Evolutionary conservation across 257 asterid species (phyloP), one percentile per base, ranked within the genome.

Genomic region (Misopates orontium): DNA sequence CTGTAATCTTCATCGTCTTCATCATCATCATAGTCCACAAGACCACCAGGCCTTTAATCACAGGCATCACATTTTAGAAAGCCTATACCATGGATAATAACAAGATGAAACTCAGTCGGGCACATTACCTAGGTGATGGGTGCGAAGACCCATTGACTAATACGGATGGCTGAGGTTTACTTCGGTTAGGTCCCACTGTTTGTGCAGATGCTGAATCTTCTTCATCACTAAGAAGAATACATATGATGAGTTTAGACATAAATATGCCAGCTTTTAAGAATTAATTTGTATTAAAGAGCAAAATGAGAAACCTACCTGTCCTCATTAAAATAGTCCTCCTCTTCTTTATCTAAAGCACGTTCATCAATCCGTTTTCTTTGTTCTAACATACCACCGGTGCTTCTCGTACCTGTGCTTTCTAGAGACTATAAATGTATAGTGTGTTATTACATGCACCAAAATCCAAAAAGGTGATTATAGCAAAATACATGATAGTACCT

Each of bases 1-100:
- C 73, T 88, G 77, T 82, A 94, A 66, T 90, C 97, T 70, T 90
- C 99, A 17, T 90, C 96, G 28, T 90, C 99, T 66, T 94, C 99
- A 67, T 93, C 98, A 31, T 94, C 97, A 12, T 85, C 99, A 65
- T 94, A 94, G 74, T 94, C 99, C 62, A 94, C 99, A 54, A 94
- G 96, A 54, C 96, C 96, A 62, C 92, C 90, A 62, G 95, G 67
- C 87, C 97, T 94, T 71, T 69, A 76, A 62, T 48, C 58, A 51
- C 36, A 77, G 20, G 72, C 19, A 60, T 54, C 48, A 65, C 39
- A 22, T 58, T 62, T n/a, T 10, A 51, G 66, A 52, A 44, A 54
- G 62, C 31, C 64, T 49, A 56, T 24, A 41, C 40, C 64, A 61
- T 45, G 12, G 42, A 44, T 44, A 44, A 13, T 14, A 52, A 16